Conservation (phyloP, 148 eudicot species). For the Dysphania ambrosioides region DNA sequence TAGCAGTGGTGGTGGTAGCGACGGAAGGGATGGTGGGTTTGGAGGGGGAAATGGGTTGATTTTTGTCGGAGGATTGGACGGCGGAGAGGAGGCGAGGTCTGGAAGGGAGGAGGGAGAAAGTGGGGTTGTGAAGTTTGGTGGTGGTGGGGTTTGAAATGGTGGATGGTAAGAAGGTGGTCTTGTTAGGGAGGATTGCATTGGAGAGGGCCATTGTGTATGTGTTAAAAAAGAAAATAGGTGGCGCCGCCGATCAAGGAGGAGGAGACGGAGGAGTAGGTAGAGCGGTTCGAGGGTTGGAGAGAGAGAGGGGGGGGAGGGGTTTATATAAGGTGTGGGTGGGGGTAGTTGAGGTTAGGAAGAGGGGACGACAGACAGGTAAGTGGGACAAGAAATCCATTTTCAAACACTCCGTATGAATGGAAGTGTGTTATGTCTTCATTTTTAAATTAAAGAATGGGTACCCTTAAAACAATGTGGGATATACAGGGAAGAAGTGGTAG, state of each 20-base stretch:
- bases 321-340: conserved; percentile 1
- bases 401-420: background rate
- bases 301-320: background rate
- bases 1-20: background rate
- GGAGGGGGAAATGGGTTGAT: conserved; percentile 18
- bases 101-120: conserved; percentile 29
- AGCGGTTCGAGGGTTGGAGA: background rate
- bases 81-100: conserved; percentile 39
- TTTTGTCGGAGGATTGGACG: conserved; percentile 33
- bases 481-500: conserved; percentile 7
- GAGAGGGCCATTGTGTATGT: conserved; percentile 36
- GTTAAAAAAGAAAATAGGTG: no score
- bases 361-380: background rate
- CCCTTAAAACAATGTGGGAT: no score
- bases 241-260: no score
- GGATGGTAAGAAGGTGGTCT: conserved; percentile 17
- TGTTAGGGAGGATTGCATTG: conserved; percentile 23
- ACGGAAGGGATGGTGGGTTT: conserved; percentile 12
- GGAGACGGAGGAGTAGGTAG: background rate
- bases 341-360: conserved; percentile 16
- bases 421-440: background rate
- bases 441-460: no score
- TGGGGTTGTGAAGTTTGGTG: background rate
- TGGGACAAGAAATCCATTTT: background rate
- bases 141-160: background rate